Evolutionary conservation across 768 basidiomycete species (phyloP).

Genomic region (Chiua virens): DNA sequence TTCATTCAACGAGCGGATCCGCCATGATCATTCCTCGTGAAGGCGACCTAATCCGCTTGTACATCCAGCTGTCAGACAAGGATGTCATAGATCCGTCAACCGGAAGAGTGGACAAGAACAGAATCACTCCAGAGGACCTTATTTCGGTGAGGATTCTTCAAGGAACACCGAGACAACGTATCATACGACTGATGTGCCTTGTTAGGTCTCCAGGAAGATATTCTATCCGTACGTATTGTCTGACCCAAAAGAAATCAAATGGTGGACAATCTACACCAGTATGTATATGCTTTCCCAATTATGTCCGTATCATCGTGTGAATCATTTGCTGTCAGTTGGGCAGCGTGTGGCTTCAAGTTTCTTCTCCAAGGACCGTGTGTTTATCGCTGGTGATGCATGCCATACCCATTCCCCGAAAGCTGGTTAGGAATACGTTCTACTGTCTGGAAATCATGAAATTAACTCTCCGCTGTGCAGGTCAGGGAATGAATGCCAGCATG

Average conservation of each 20-base stretch:
- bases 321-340: slow-evolving; percentile 50
- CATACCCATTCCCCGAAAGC: slow-evolving; percentile 70
- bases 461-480: slow-evolving; percentile 40
- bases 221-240: slow-evolving; percentile 56
- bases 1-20: slow-evolving; percentile 70
- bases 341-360: slow-evolving; percentile 71
- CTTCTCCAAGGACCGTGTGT: slow-evolving; percentile 61
- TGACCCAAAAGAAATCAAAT: slow-evolving; percentile 52
- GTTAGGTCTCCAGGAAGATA: slow-evolving; percentile 53
- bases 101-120: slow-evolving; percentile 54
- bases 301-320: not conserved
- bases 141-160: slow-evolving; percentile 42
- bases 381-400: slow-evolving; percentile 78
- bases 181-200: not conserved
- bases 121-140: slow-evolving; percentile 49
- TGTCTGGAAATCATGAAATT: not conserved
- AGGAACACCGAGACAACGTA: too few relatives aligned
- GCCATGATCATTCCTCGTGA: slow-evolving; percentile 78
- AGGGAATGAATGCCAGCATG: slow-evolving; percentile 57
- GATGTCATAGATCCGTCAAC: slow-evolving; percentile 44
- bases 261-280: slow-evolving; percentile 78
- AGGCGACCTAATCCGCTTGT: slow-evolving; percentile 64
- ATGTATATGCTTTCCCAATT: slow-evolving; percentile 26
- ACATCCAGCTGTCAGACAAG: slow-evolving; percentile 61
- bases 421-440: slow-evolving; percentile 33